phyloP scores from a whole-genome alignment of 257 asterid species.

The Petunia secreta region DNA sequence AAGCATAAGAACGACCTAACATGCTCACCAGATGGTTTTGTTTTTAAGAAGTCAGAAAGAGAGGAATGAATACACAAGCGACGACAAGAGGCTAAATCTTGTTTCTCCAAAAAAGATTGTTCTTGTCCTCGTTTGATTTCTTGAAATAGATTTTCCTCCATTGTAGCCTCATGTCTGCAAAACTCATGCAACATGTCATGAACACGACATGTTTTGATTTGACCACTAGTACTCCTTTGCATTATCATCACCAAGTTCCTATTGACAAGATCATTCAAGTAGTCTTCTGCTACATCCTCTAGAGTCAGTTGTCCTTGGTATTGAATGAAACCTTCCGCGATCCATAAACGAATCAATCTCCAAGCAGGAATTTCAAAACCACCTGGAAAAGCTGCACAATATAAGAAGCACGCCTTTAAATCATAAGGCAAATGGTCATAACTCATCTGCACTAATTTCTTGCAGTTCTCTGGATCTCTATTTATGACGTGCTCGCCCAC shows the following conservation, averaged over 20 bases:
- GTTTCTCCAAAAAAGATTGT: constrained; percentile 27
- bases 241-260: constrained; percentile 53
- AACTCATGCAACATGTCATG: constrained; percentile 62
- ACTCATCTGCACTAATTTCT: constrained; percentile 50
- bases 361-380: constrained; percentile 49
- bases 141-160: constrained; percentile 43
- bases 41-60: constrained; percentile 39
- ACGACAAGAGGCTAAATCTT: constrained; percentile 41
- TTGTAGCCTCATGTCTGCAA: constrained; percentile 50
- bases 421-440: constrained; percentile 56
- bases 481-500: constrained; percentile 45
- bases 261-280: constrained; percentile 52
- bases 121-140: constrained; percentile 39
- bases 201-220: constrained; percentile 51
- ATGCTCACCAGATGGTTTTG: constrained; percentile 47
- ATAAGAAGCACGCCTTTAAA: constrained; percentile 58
- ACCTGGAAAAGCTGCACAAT: constrained; percentile 59
- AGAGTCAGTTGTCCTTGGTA: constrained; percentile 37
- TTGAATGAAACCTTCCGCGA: constrained; percentile 63
- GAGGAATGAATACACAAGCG: constrained; percentile 59
- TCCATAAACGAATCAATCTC: constrained; percentile 54
- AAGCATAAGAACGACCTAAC: constrained; percentile 64
- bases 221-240: constrained; percentile 40
- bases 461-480: constrained; percentile 40
- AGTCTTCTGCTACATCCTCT: constrained; percentile 56